Conservation (phyloP, 768 basidiomycete genomes). For the Collybia nuda region DNA sequence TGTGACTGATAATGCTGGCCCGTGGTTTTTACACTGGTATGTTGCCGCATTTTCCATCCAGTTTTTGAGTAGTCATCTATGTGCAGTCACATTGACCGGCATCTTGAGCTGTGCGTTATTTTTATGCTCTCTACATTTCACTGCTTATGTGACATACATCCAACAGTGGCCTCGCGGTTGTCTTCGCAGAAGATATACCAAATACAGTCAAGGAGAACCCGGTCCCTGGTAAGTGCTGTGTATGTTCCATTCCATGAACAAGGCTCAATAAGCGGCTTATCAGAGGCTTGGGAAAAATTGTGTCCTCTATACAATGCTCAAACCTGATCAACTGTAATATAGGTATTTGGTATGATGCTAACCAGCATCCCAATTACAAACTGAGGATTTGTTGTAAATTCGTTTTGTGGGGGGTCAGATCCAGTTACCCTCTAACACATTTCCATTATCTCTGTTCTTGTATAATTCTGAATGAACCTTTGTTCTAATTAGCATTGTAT, state of each 20-base stretch:
- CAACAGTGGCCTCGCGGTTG: background rate
- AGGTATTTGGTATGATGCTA: too few species aligned
- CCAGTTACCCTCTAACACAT: too few species aligned
- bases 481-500: too few species aligned
- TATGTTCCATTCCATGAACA: background rate
- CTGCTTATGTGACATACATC: too few species aligned
- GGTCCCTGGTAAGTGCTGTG: background rate
- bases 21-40: constrained; percentile 32
- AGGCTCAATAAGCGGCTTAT: background rate
- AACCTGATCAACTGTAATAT: too few species aligned
- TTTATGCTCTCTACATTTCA: too few species aligned
- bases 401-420: too few species aligned
- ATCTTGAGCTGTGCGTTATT: constrained; percentile 7
- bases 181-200: background rate
- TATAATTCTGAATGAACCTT: too few species aligned
- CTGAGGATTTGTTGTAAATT: too few species aligned
- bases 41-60: background rate
- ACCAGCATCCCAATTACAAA: too few species aligned
- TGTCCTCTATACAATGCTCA: background rate
- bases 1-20: constrained; percentile 64
- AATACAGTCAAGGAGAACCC: background rate
- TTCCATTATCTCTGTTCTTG: too few species aligned
- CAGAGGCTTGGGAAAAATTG: background rate
- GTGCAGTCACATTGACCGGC: constrained; percentile 11
- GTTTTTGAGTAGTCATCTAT: background rate